These are phyloP conservation scores for Exophiala phaeomuriformis DNA, from an alignment of 2,329 filamentous ascomycete species.

Conservation along the genomic window DNA sequence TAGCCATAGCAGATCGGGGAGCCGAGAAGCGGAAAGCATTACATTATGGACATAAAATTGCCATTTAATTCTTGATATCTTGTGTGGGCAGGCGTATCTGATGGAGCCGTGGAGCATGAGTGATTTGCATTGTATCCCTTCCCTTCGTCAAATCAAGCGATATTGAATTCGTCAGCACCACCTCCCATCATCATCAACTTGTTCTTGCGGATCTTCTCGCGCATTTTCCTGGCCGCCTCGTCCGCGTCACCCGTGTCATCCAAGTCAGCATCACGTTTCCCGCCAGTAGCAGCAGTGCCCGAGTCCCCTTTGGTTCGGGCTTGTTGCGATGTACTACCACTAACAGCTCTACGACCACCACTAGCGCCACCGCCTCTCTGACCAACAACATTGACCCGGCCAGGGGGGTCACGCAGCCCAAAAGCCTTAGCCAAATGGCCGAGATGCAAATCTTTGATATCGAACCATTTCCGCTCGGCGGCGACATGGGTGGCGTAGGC, in stretches of 20 bases:
- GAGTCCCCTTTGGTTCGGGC: slow-evolving; percentile 20
- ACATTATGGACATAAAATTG: no score
- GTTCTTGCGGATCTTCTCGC: slow-evolving; percentile 44
- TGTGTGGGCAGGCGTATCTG: no score
- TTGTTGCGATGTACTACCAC: slow-evolving; percentile 31
- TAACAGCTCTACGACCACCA: slow-evolving; percentile 36
- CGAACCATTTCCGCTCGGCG: slow-evolving; percentile 77
- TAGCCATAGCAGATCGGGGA: no score
- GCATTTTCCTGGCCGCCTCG: slow-evolving; percentile 48
- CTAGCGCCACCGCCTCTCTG: slow-evolving; percentile 30
- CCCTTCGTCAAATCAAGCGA: slow-evolving; percentile 36
- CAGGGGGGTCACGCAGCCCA: slow-evolving; percentile 78
- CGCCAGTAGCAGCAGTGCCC: slow-evolving; percentile 27
- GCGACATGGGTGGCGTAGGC: slow-evolving; percentile 92
- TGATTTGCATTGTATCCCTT: no score
- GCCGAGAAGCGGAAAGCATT: no score
- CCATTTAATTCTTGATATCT: no score
- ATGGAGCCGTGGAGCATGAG: no score
- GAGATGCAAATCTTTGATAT: slow-evolving; percentile 83
- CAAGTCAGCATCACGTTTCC: slow-evolving; percentile 7
- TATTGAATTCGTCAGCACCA: slow-evolving; percentile 52
- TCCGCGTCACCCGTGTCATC: slow-evolving; percentile 34
- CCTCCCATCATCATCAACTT: slow-evolving; percentile 44
- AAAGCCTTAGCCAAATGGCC: slow-evolving; percentile 94
- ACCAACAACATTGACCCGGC: slow-evolving; percentile 59